These are phyloP conservation scores for Furcasterigmium sp. DNA, from an alignment of 2,329 filamentous ascomycete genomes.

Conservation along the genomic window DNA sequence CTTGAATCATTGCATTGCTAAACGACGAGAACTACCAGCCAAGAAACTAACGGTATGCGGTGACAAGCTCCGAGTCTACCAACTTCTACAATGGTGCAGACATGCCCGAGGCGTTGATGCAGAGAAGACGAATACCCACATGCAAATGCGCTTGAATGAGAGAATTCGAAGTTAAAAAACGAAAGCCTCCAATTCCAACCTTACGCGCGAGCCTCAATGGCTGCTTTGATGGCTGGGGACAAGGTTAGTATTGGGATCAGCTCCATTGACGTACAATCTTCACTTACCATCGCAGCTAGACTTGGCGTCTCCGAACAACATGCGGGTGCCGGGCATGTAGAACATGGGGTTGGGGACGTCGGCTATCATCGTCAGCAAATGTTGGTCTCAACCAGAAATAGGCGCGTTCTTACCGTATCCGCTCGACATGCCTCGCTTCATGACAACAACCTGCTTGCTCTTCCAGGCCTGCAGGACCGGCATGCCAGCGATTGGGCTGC, in stretches of 20 bases:
- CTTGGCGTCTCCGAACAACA: conserved; percentile 90
- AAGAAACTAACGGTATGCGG: too few relatives aligned
- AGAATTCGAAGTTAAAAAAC: not conserved
- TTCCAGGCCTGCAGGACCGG: conserved; percentile 90
- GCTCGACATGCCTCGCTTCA: conserved; percentile 87
- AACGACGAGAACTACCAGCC: too few relatives aligned
- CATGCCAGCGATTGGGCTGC: conserved; percentile 85
- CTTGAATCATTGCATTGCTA: too few relatives aligned
- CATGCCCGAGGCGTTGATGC: not conserved
- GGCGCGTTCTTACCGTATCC: conserved; percentile 63
- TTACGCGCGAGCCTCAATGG: conserved; percentile 23
- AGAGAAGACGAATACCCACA: not conserved
- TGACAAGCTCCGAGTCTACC: not conserved
- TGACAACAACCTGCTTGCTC: conserved; percentile 86
- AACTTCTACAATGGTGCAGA: not conserved
- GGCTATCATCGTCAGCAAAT: conserved; percentile 38
- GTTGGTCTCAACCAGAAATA: not conserved
- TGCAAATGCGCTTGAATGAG: not conserved
- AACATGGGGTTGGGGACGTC: conserved; percentile 94
- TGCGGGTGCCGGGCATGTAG: conserved; percentile 82
- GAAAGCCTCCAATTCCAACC: not conserved
- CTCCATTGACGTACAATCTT: rapidly evolving
- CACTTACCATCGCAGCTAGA: conserved; percentile 69
- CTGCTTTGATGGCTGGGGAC: conserved; percentile 31
- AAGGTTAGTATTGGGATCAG: conserved; percentile 9